These are phyloP conservation scores for Litchi chinensis DNA, from an alignment of 345 rosid species.

Conservation along the genomic window DNA sequence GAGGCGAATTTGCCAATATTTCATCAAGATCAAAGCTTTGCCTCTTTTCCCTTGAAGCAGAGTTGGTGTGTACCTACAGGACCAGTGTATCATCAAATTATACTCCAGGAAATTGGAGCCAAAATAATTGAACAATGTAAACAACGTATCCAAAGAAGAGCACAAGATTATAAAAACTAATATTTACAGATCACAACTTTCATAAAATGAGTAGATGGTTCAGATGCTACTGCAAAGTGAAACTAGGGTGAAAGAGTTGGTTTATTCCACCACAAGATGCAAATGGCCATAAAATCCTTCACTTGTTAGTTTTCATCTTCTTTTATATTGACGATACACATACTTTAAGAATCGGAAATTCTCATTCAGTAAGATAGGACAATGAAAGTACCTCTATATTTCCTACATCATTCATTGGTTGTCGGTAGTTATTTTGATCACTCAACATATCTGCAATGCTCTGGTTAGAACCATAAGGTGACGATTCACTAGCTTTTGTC, in stretches of 20 bases:
- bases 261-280: not conserved
- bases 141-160: no score
- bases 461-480: constrained; percentile 45
- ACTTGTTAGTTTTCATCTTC: not conserved
- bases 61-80: constrained; percentile 54
- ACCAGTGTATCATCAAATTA: constrained; percentile 11
- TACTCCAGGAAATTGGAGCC: not conserved
- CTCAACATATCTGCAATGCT: constrained; percentile 34
- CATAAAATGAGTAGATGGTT: not conserved
- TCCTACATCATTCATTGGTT: constrained; percentile 69
- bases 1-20: constrained; percentile 82
- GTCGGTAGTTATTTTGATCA: constrained; percentile 44
- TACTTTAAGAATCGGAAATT: not conserved
- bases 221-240: not conserved
- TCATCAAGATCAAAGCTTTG: constrained; percentile 88
- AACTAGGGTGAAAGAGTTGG: not conserved
- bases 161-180: not conserved
- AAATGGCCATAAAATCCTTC: not conserved
- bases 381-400: constrained; percentile 64
- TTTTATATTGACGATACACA: constrained; percentile 8
- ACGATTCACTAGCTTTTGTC: constrained; percentile 52
- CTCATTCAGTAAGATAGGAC: constrained; percentile 1
- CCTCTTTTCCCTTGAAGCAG: constrained; percentile 51
- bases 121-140: not conserved
- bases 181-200: not conserved